Evolutionary conservation across 2,329 filamentous ascomycete genomes (phyloP), one percentile per base, ranked within the genome.

Genomic region (Lasiodiplodia sp.): DNA sequence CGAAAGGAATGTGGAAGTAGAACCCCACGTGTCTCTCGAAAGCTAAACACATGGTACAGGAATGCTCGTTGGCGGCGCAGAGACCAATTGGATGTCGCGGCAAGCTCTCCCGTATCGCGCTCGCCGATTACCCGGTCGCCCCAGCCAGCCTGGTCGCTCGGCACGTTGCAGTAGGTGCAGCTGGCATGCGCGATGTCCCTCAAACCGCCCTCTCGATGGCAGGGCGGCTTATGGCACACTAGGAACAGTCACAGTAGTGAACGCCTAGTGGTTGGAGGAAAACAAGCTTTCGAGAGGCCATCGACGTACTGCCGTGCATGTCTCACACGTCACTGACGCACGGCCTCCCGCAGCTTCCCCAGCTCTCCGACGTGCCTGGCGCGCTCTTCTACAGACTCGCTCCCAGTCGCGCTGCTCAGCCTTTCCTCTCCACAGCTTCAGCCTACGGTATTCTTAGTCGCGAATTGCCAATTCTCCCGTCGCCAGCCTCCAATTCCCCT

Each of bases 291-390:
- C 28, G 31, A 21, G 44, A 47, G 21, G 18, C 44, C 10, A 10
- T 47, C 44, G 10, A 47, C 44, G 31, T 37, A 40, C 40, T 16
- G 58, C 12, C 3, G 11, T 10, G 37, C 37, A 51, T 2, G 47
- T 64, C 60, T 64, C 60, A 64, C 60, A 64, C 60, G 60, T 64
- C 60, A 64, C 47, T 47, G 47, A n/a, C 21, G 60, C 60, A 64
- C 60, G 60, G 60, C 23, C 60, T 64, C 47, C 60, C 60, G 60
- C 60, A 52, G 47, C 60, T 64, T 62, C 44, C 47, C 60, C 44
- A 64, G 60, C 60, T 52, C 28, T 49, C 28, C 60, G 47, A 38
- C 31, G 47, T 64, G 60, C 60, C 60, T 64, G 47, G 18, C 55
- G 55, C 31, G 18, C 23, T 64, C 47, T 52, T 52, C 28, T 52